Percentiles rank a stretch among this genome's conserved stretches.
Evolutionary conservation across 768 basidiomycete genomes (phyloP).

Genomic region (Austroboletus festivus): DNA sequence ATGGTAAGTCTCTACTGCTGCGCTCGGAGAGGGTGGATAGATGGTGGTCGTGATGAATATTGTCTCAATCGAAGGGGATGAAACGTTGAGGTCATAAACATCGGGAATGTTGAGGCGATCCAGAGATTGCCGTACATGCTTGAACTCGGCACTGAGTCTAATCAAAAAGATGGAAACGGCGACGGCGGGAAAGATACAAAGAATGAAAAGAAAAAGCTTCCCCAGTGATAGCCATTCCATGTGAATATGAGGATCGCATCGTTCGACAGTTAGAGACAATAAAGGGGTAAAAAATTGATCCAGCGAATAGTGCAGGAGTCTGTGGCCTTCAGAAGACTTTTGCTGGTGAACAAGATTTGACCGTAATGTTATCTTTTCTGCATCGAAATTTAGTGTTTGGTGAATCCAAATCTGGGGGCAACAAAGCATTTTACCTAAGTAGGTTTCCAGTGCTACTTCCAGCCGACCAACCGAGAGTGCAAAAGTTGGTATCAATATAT

Average conservation of each 20-base stretch:
- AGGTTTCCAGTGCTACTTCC: slow-evolving; percentile 55
- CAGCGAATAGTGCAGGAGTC: slow-evolving; percentile 54
- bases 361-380: slow-evolving; percentile 41
- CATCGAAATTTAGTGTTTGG: slow-evolving; percentile 32
- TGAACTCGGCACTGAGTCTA: slow-evolving; percentile 29
- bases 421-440: slow-evolving; percentile 43
- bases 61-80: slow-evolving; percentile 19
- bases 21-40: slow-evolving; percentile 9
- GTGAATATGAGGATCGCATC: slow-evolving; percentile 2
- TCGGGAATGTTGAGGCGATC: slow-evolving; percentile 15
- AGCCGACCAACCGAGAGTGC: slow-evolving; percentile 63
- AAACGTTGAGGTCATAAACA: slow-evolving; percentile 5
- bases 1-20: background rate
- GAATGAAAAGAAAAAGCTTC: slow-evolving; percentile 11
- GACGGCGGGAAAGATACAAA: slow-evolving; percentile 17
- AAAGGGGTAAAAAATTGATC: slow-evolving; percentile 58
- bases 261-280: slow-evolving; percentile 37
- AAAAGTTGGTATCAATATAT: slow-evolving; percentile 70
- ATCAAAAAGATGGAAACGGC: slow-evolving; percentile 18
- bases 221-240: slow-evolving; percentile 11
- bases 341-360: slow-evolving; percentile 60
- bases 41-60: slow-evolving; percentile 31
- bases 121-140: slow-evolving; percentile 22
- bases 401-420: background rate
- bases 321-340: slow-evolving; percentile 36